Evolutionary conservation across 306 rosid species (phyloP).

Genomic region (Vicia faba): DNA sequence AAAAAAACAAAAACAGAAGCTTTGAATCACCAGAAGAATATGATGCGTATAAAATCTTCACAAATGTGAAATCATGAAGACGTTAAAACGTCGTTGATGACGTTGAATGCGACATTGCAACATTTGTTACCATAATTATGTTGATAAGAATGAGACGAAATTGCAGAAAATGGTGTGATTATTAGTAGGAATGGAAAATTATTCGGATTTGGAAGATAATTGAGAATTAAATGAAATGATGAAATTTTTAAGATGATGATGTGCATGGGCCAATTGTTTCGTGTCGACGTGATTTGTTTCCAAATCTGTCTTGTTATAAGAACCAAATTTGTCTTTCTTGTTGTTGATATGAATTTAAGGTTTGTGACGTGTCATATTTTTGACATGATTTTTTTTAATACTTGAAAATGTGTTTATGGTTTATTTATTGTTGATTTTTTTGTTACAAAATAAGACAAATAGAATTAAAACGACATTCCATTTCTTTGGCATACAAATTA

Average conservation of each 20-base stretch:
- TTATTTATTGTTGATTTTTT: too few species aligned
- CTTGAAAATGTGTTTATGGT: too few species aligned
- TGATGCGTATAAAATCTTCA: neutral
- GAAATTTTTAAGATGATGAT: neutral
- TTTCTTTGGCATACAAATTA: too few species aligned
- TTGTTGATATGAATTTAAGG: conserved; percentile 15
- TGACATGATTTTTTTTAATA: neutral
- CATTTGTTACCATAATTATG: neutral
- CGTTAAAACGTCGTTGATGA: conserved; percentile 11
- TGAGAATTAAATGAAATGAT: neutral
- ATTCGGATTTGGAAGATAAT: neutral
- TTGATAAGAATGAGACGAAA: conserved; percentile 3
- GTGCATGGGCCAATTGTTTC: conserved; percentile 22
- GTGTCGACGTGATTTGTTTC: neutral
- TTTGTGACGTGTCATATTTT: neutral
- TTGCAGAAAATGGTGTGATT: conserved; percentile 6
- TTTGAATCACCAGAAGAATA: conserved; percentile 30
- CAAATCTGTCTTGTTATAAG: neutral
- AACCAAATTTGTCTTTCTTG: conserved; percentile 11
- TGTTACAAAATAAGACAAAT: too few species aligned
- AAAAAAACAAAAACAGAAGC: neutral
- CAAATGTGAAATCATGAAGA: conserved; percentile 7
- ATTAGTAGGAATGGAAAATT: neutral
- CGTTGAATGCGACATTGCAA: conserved; percentile 9
- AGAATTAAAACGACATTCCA: too few species aligned